Conservation (phyloP, 331 rosid genomes). For the Phaseolus coccineus region DNA sequence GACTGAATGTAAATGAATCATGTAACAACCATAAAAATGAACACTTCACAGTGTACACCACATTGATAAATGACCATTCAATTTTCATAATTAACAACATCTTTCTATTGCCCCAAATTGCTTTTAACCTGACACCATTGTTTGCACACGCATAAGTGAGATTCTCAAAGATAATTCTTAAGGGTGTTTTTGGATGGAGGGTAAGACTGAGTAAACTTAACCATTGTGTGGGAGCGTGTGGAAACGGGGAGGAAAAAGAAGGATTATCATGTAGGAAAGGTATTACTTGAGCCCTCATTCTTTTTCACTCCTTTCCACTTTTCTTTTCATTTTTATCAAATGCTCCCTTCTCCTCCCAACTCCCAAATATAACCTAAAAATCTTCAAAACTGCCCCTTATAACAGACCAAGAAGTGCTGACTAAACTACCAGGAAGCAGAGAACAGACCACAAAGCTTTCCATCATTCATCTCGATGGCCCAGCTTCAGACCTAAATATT, state of each 20-base stretch:
- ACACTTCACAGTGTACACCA: slow-evolving; percentile 14
- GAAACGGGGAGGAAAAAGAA: not conserved
- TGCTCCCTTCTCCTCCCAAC: not conserved
- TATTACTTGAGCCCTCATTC: not conserved
- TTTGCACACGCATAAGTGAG: not conserved
- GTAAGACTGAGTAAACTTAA: slow-evolving; percentile 10
- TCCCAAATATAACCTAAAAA: not conserved
- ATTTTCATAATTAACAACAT: not conserved
- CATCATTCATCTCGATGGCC: slow-evolving; percentile 17
- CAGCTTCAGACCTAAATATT: slow-evolving; percentile 1
- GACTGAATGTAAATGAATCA: not conserved
- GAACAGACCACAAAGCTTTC: not conserved
- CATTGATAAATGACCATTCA: slow-evolving; percentile 8
- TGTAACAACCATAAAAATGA: slow-evolving; percentile 30
- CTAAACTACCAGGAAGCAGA: not conserved
- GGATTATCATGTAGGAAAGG: not conserved
- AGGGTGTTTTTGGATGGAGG: slow-evolving; percentile 18
- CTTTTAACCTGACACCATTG: not conserved
- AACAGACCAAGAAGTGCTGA: not conserved
- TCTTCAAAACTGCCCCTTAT: not conserved
- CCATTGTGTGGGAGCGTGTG: slow-evolving; percentile 8
- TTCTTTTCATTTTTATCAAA: not conserved
- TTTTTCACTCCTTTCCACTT: not conserved
- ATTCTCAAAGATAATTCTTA: slow-evolving; percentile 13
- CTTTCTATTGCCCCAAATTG: slow-evolving; percentile 7